A percentile compares a stretch with the other conserved stretches of the same genome.
These are phyloP conservation scores for Penstemon newberryi DNA, from an alignment of 257 asterid genomes.

Conservation along the genomic window DNA sequence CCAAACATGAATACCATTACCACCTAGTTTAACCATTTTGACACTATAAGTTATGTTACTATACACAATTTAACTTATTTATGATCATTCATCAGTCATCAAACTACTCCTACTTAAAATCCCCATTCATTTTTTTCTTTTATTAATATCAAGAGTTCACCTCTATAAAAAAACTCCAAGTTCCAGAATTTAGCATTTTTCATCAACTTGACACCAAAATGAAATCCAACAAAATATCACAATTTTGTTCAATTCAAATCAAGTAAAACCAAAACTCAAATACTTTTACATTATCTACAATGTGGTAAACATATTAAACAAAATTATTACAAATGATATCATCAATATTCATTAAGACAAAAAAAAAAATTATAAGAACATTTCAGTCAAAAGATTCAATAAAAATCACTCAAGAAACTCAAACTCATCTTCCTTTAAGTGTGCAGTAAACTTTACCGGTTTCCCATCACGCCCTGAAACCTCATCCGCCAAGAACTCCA, in stretches of 20 bases:
- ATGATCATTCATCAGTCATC: too few species aligned
- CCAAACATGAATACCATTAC: too few species aligned
- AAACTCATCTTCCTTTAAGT: slow-evolving; percentile 91
- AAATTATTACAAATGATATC: slow-evolving; percentile 5
- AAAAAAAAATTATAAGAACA: neutral
- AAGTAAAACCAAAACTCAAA: slow-evolving; percentile 22
- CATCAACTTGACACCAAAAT: too few species aligned
- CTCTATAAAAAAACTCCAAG: too few species aligned
- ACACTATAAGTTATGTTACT: too few species aligned
- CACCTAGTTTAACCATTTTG: too few species aligned
- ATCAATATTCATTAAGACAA: slow-evolving; percentile 14
- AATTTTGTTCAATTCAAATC: slow-evolving; percentile 8
- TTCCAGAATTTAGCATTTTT: too few species aligned
- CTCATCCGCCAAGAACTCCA: slow-evolving; percentile 61
- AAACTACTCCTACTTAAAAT: too few species aligned
- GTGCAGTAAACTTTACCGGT: slow-evolving; percentile 72
- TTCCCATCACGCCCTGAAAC: slow-evolving; percentile 59
- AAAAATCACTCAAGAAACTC: slow-evolving; percentile 62
- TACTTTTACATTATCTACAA: slow-evolving; percentile 35
- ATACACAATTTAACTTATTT: too few species aligned
- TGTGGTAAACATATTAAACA: neutral
- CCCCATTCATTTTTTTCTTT: too few species aligned
- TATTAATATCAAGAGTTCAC: too few species aligned
- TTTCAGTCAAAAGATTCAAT: slow-evolving; percentile 21
- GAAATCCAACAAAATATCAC: neutral